Base-by-base conservation (phyloP, 2,329 filamentous ascomycete species). In the Elsinoe ampelina region DNA sequence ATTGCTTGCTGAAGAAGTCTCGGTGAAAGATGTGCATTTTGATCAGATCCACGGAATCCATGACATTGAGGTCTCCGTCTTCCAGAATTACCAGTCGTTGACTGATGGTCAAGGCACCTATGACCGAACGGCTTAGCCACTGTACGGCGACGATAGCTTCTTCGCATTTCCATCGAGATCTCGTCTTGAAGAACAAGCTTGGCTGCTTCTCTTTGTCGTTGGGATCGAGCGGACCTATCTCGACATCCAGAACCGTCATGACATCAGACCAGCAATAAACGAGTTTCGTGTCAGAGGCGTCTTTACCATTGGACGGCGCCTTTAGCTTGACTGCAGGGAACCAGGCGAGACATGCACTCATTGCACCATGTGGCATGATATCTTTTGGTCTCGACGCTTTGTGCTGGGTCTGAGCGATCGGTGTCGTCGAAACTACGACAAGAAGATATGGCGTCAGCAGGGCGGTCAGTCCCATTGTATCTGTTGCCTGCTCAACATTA, bases 261-360 rank as follows among this genome's bases (percentile, higher is more conserved):
- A 97, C 83, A 65, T 97, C 97, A 1, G 93, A 97, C 93, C 93
- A 98, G 71, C 91, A 96, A 73, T 98, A 98, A 0, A 89, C 92
- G 15, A 98, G 79, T 70, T 98, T 97, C 36, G 86, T 87, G 66
- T 84, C 86, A 15, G 88, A 91, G 8, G 85, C 78, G 47, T 80
- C 77, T 17, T 61, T 59, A 36, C 60, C 65, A 1, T 81, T 75
- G 60, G 89, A 84, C 8, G 83, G 80, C 13, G 82, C 81, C 70
- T 97, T 97, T 42, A 98, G 76, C 66, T 88, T 93, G 45, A 98
- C 93, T 1, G 91, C 90, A 1, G 93, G 93, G 67, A 98, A 98
- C 93, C 93, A 98, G 34, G 93, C 90, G 51, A 98, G 73, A 64
- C 92, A 95, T 2, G 92, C 95, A 51, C 88, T 96, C 80, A 98